Evolutionary conservation across 345 rosid genomes (phyloP), one percentile per base, ranked within the genome.

Genomic region (Bruguiera parviflora): DNA sequence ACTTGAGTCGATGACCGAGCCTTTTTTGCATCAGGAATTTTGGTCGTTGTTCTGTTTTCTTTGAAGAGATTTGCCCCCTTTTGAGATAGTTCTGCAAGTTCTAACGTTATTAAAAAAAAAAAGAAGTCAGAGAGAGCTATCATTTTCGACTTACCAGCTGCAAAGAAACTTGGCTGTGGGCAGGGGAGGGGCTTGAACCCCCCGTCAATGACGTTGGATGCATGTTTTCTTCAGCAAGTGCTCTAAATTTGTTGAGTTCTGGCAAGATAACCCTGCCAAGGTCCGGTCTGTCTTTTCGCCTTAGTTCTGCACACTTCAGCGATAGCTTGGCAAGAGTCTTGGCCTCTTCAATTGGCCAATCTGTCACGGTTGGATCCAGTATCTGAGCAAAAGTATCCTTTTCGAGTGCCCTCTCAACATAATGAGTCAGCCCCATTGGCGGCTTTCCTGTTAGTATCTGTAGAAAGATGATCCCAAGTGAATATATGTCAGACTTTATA

Each of bases 301-400:
- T 84, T 20, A 88, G 69, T 83, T 88, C 91, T 15, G 96, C 78
- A 64, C 95, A 92, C 78, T 84, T 73, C 21, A 92, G 85, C 6
- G 98, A 78, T 61, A 92, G 57, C 66, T 73, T 78, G 13, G 91
- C 95, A 67, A 90, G 87, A 46, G 46, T 39, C 78, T 78, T 39
- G n/a, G 95, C 88, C 65, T 87, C 96, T 76, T 90, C 87, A 16
- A 92, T 21, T 3, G 95, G 98, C 96, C 98, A 90, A 56, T 90
- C 87, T 4, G 82, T 75, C 39, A 90, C 86, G 0, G 79, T 49
- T 16, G 88, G 96, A 73, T 92, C 98, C 65, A 92, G 74, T 78
- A 90, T 73, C 66, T 87, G 78, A 18, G 39, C 64, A 9, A 90
- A 78, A 46, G 80, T 78, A 19, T 84, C 95, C 65, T 83, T 87